Conservation (phyloP, 2,329 filamentous ascomycete species). For the Paraphoma sp. region DNA sequence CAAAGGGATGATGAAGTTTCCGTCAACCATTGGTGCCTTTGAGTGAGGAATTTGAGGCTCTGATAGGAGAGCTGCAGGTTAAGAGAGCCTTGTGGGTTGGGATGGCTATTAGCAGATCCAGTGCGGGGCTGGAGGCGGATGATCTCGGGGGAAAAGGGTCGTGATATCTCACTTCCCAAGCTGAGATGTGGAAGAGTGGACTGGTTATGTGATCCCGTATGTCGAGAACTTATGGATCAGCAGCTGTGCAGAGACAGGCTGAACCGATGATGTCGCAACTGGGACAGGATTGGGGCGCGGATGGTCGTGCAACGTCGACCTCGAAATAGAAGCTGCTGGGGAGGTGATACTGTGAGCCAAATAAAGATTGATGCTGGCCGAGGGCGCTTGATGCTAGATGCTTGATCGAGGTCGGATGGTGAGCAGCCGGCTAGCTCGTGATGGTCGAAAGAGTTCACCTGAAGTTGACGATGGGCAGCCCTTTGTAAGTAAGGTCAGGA, state of each 20-base stretch:
- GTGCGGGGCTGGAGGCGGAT: conserved; percentile 41
- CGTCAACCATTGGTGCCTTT: conserved; percentile 52
- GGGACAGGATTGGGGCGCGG: conserved; percentile 41
- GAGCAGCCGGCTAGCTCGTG: conserved; percentile 37
- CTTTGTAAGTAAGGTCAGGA: conserved; percentile 45
- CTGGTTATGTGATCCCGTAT: conserved; percentile 24
- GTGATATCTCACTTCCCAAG: conserved; percentile 32
- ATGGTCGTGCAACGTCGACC: conserved; percentile 40
- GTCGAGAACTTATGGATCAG: conserved; percentile 32
- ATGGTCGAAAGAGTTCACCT: conserved; percentile 34
- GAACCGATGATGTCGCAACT: conserved; percentile 44
- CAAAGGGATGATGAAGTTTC: conserved; percentile 54
- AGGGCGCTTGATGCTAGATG: conserved; percentile 21
- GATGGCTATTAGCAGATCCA: conserved; percentile 35
- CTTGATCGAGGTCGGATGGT: conserved; percentile 26
- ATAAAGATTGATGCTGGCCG: conserved; percentile 37
- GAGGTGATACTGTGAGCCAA: conserved; percentile 35
- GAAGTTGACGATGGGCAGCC: conserved; percentile 34
- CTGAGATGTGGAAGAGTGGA: conserved; percentile 27
- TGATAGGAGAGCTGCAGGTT: conserved; percentile 14
- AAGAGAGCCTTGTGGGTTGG: conserved; percentile 29
- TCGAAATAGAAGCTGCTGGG: conserved; percentile 44
- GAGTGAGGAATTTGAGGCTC: neutral
- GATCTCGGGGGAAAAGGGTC: conserved; percentile 33
- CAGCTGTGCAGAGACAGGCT: conserved; percentile 43